phyloP scores from a whole-genome alignment of 2,329 filamentous ascomycete species.

The Fusarium tjaetaba region DNA sequence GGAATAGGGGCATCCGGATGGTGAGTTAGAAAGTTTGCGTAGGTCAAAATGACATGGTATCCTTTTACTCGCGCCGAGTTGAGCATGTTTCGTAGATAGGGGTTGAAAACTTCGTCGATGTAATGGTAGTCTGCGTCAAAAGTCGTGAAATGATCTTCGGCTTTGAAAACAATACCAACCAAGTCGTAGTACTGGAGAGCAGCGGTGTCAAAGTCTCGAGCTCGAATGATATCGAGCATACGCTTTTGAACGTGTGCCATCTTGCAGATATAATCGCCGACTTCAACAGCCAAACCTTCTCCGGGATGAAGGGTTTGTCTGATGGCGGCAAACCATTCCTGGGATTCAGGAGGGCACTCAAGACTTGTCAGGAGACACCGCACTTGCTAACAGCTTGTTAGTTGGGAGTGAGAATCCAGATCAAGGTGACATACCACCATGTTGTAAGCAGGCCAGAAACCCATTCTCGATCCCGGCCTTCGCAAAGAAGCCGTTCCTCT shows the following conservation, averaged over 20 bases:
- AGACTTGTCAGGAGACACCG: conserved; percentile 47
- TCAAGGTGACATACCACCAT: conserved; percentile 48
- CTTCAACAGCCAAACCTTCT: conserved; percentile 44
- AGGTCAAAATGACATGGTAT: conserved; percentile 47
- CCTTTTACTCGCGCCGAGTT: conserved; percentile 48
- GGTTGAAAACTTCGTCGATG: conserved; percentile 29
- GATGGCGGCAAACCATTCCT: conserved; percentile 49
- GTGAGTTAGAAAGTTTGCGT: conserved; percentile 51
- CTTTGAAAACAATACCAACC: conserved; percentile 39
- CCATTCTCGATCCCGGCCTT: conserved; percentile 40
- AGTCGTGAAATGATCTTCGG: conserved; percentile 36
- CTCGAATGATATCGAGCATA: conserved; percentile 42
- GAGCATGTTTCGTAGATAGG: conserved; percentile 49
- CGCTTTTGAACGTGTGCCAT: conserved; percentile 43
- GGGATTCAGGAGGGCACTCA: conserved; percentile 50
- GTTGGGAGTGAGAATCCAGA: not conserved
- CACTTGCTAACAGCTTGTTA: conserved; percentile 49
- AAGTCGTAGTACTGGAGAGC: conserved; percentile 43
- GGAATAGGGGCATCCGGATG: conserved; percentile 39
- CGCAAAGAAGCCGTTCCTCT: conserved; percentile 45
- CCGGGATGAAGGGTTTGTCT: conserved; percentile 35
- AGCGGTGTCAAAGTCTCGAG: conserved; percentile 44
- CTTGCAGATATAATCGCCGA: conserved; percentile 44
- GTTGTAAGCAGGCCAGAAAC: conserved; percentile 53
- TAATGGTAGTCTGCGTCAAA: conserved; percentile 23